Percentiles rank a stretch among this genome's conserved stretches.
Conservation (phyloP, 78 protist genomes). For the Dictyostelium purpureum region DNA sequence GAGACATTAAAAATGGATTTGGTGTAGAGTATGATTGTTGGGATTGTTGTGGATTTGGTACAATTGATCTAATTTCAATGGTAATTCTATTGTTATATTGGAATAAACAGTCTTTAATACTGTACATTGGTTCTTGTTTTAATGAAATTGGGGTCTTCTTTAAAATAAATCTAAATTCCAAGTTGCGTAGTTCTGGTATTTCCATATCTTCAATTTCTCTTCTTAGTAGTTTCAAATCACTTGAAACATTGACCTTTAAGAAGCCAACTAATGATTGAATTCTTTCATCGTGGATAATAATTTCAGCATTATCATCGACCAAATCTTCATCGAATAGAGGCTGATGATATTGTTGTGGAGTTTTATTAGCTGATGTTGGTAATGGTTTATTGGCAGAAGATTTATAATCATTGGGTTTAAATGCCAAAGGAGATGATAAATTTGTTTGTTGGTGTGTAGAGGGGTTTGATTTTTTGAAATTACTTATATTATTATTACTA, state of each 20-base stretch:
- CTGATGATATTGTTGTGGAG: neutral
- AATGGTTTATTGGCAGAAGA: too few relatives aligned
- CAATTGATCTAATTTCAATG: conserved; percentile 32
- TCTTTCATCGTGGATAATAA: conserved; percentile 46
- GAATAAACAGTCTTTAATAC: conserved; percentile 30
- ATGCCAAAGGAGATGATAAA: too few relatives aligned
- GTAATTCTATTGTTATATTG: neutral
- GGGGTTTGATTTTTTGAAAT: neutral
- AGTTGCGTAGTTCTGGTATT: conserved; percentile 30
- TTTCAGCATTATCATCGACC: conserved; percentile 27
- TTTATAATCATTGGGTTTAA: too few relatives aligned
- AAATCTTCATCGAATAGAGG: conserved; percentile 42
- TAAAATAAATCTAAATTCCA: conserved; percentile 61
- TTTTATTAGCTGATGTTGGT: neutral
- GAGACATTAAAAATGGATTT: neutral
- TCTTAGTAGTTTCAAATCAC: conserved; percentile 16
- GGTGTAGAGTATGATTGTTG: neutral
- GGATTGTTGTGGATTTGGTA: neutral
- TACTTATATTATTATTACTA: neutral
- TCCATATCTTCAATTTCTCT: conserved; percentile 63
- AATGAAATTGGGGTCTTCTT: conserved; percentile 27
- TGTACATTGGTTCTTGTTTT: conserved; percentile 26
- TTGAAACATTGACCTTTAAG: neutral
- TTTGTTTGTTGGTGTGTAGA: neutral
- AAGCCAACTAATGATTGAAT: conserved; percentile 39